These are phyloP conservation scores for Penicillium mononematosum DNA, from an alignment of 495 filamentous ascomycete genomes.

Conservation along the genomic window DNA sequence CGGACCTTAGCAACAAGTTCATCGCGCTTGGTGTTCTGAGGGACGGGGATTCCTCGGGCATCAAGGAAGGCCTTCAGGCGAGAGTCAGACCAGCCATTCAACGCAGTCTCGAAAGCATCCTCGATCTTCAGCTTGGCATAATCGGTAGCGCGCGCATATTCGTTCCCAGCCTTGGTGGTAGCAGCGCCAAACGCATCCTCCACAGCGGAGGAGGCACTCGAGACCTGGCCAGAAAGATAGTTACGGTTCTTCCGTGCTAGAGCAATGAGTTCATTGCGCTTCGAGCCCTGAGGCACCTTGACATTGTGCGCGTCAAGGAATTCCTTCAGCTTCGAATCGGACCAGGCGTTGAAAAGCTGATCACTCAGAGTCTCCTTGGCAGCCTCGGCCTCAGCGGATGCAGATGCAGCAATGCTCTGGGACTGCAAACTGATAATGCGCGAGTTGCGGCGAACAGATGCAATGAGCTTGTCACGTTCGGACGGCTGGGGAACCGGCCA, in stretches of 20 bases:
- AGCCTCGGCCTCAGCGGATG: constrained; percentile 62
- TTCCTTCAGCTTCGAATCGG: constrained; percentile 74
- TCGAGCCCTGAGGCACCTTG: constrained; percentile 86
- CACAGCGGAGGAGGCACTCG: constrained; percentile 45
- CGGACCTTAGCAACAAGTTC: constrained; percentile 77
- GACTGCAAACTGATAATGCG: constrained; percentile 68
- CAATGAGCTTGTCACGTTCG: constrained; percentile 83
- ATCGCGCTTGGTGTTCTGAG: constrained; percentile 72
- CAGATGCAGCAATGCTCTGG: constrained; percentile 57
- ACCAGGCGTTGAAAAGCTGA: constrained; percentile 84
- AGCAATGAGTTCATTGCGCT: constrained; percentile 83
- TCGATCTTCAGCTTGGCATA: constrained; percentile 61
- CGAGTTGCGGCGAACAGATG: constrained; percentile 86
- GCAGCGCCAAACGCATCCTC: constrained; percentile 73
- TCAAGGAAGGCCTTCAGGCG: constrained; percentile 71
- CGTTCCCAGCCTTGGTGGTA: constrained; percentile 75
- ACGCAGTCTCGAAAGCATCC: constrained; percentile 63
- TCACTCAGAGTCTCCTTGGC: constrained; percentile 74
- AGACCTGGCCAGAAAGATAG: constrained; percentile 62
- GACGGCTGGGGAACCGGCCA: constrained; percentile 84
- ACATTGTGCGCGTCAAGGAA: constrained; percentile 75
- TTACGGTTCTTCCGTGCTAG: constrained; percentile 88
- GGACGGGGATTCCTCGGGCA: constrained; percentile 61
- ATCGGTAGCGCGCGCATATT: constrained; percentile 74
- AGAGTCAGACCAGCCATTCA: constrained; percentile 67